A percentile compares a stretch with the other conserved stretches of the same genome.
Evolutionary conservation across 78 protist genomes (phyloP).

Genomic region (Blattamonas nauphoetae): DNA sequence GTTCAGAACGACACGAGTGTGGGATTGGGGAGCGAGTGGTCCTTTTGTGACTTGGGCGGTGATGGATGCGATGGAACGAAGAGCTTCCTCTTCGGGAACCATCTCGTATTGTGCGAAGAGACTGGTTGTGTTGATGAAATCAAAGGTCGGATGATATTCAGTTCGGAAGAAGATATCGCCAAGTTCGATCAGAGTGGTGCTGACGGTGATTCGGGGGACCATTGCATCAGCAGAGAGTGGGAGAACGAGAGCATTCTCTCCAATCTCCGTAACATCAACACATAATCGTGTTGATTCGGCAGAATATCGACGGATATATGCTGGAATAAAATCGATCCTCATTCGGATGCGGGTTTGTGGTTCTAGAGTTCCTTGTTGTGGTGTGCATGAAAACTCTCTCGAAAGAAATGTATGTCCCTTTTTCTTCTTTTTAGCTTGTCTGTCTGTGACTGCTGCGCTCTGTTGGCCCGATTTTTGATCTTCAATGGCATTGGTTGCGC

Average conservation of each 20-base stretch:
- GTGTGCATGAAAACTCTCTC: not conserved
- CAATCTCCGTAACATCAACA: conserved; percentile 51
- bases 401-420: too few relatives aligned
- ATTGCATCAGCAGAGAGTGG: conserved; percentile 35
- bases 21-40: not conserved
- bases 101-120: conserved; percentile 53
- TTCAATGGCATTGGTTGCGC: too few relatives aligned
- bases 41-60: not conserved
- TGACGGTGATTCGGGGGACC: conserved; percentile 33
- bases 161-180: conserved; percentile 38
- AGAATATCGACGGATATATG: not conserved
- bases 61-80: not conserved
- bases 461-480: too few relatives aligned
- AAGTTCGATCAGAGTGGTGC: conserved; percentile 16
- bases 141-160: conserved; percentile 27
- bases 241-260: conserved; percentile 20
- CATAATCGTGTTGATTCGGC: not conserved
- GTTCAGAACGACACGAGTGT: not conserved
- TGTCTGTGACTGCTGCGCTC: too few relatives aligned
- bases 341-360: not conserved
- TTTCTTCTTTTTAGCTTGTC: too few relatives aligned
- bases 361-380: not conserved
- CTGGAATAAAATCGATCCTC: conserved; percentile 34
- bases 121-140: conserved; percentile 28
- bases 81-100: conserved; percentile 5